Conservation (phyloP, 148 eudicot species). For the Agrostemma githago region DNA sequence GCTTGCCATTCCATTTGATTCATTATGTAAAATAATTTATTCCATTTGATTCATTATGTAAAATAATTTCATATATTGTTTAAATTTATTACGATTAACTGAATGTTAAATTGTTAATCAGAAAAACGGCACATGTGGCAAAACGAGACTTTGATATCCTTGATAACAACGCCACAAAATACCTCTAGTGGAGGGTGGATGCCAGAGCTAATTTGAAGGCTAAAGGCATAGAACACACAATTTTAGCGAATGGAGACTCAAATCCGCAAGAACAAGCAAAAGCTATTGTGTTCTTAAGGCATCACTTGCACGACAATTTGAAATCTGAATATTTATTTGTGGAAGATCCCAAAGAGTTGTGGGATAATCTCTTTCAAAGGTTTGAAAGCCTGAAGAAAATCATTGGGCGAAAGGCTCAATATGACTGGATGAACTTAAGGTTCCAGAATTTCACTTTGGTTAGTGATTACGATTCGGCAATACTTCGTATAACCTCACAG, state of each 20-base stretch:
- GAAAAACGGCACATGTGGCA: neutral
- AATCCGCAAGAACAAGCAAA: too few relatives aligned
- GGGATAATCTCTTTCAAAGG: too few relatives aligned
- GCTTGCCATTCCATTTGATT: too few relatives aligned
- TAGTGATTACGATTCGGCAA: neutral
- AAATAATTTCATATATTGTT: neutral
- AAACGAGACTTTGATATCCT: constrained; percentile 5
- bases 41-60: too few relatives aligned
- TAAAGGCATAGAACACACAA: neutral
- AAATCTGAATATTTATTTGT: too few relatives aligned
- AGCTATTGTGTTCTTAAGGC: too few relatives aligned
- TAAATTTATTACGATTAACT: neutral
- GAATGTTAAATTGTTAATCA: neutral
- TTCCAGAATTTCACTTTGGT: constrained; percentile 8
- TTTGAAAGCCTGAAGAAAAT: too few relatives aligned
- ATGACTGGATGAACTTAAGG: neutral
- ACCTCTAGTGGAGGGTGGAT: constrained; percentile 6
- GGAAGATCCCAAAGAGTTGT: too few relatives aligned
- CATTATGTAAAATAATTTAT: too few relatives aligned
- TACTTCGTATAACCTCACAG: neutral
- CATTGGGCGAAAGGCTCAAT: too few relatives aligned
- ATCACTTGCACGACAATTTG: too few relatives aligned
- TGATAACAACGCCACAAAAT: neutral
- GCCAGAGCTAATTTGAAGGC: neutral
- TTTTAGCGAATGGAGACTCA: too few relatives aligned